Evolutionary conservation across 2,329 filamentous ascomycete genomes (phyloP), one percentile per base, ranked within the genome.

Genomic region (Zymoseptoria crescenta): DNA sequence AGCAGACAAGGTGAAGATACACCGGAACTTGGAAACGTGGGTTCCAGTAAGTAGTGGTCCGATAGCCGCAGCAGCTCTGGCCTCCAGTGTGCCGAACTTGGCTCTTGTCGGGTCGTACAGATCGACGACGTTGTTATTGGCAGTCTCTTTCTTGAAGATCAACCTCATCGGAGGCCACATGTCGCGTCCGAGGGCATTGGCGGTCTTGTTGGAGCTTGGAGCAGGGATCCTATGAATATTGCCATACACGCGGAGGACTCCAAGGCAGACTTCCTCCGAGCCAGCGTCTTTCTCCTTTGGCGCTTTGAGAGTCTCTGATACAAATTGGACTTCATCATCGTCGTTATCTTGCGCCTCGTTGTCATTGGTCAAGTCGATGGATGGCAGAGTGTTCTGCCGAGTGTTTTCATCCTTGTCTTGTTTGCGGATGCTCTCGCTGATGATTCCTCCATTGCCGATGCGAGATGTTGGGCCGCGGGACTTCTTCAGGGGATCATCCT

Each of bases 141-240:
- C 8, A 20, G 30, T 7, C 51, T 60, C 49, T 56, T 79, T 77
- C 49, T 88, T 80, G 61, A 94, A 79, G 0, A 85, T 77, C 30
- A 96, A 81, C 69, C 88, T 92, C 67, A 94, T 87, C 13, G 82
- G 77, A 2, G 91, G 89, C 83, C 88, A 91, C n/a, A 49, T 56
- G 6, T 63, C 58, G n/a, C 35, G 35, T 16, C 35, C 35, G 9
- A 45, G 4, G 16, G 56, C 64, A 20, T 69, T 56, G 8, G 53
- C 62, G 13, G 65, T 55, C 1, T 28, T 59, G n/a, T 55, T 57
- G 56, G 52, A 35, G 10, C 8, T 8, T 8, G 52, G 30, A 6
- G 55, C 55, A 1, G 70, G 70, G 10, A 72, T 49, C 16, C 63
- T 59, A n/a, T 57, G 59, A 3, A 63, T 64, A 28, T 66, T 66